Base-by-base conservation (phyloP, 1,284 basidiomycete species). In the Caloboletus firmus region DNA sequence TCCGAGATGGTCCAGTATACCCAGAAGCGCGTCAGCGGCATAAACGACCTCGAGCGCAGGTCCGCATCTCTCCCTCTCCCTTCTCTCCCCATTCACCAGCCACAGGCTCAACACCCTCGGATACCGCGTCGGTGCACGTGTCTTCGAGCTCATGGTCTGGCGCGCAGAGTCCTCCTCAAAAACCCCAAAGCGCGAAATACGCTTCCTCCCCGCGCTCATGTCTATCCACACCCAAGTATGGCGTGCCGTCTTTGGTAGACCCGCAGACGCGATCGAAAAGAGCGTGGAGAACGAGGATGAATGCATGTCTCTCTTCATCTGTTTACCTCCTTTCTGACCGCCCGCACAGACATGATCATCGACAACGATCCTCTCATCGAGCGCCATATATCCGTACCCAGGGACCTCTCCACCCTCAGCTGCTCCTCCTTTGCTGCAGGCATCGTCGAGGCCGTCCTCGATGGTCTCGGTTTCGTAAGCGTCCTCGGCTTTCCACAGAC, bases 351-450 rank as follows among this genome's bases (percentile, higher is more conserved):
- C 74, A 98, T 99, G 97, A 93, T 99, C 60, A 91, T 96, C 56
- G 92, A 97, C 77, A 98, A 99, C 68, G 89, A 94, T 67, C 95
- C 97, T 12, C 83, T 90, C 20, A 82, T 98, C 60, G 95, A 97
- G 52, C 85, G 91, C 59, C 81, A 91, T 63, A 94, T 99, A 58
- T 94, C 93, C 18, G 89, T 98, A 24, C 97, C 96, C 7, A 87
- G 87, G 62, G 97, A 99, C 66, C 89, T 99, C 85, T 89, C 85
- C 59, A 89, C 93, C 64, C 80, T 99, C 36, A 95, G 90, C 64
- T 98, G 95, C 67, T 98, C 95, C 35, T 98, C 96, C 1, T 91
- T 97, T 68, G 95, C 95, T 0, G 96, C 96, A 6, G 96, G 97
- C 0, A 89, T 99, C 52, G 95, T 99, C 5, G 97, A 99, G 74